Evolutionary conservation across 106 monocot genomes (phyloP).

Genomic region (Chionographis japonica): DNA sequence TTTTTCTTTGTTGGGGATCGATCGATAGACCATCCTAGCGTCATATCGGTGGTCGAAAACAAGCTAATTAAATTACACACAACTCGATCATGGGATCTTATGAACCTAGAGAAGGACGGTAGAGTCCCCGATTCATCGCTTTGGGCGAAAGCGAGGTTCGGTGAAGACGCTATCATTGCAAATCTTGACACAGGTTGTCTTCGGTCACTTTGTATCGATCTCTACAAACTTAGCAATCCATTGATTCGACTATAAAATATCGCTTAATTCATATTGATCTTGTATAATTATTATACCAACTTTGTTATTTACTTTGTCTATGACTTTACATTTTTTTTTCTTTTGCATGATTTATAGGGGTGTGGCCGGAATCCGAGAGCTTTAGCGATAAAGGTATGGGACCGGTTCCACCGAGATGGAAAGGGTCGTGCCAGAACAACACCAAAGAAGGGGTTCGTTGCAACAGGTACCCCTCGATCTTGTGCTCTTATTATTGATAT

Average conservation of each 20-base stretch:
- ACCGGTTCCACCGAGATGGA: conserved; percentile 13
- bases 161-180: conserved; percentile 33
- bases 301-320: no score
- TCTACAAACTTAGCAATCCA: not conserved
- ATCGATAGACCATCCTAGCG: conserved; percentile 13
- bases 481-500: not conserved
- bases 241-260: not conserved
- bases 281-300: no score
- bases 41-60: conserved; percentile 27
- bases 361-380: conserved; percentile 29
- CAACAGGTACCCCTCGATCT: conserved; percentile 21
- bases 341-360: not conserved
- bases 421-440: conserved; percentile 14
- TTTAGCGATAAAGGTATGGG: conserved; percentile 5
- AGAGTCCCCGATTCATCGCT: conserved; percentile 12
- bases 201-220: not conserved
- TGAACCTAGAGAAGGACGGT: conserved; percentile 22
- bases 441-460: conserved; percentile 13
- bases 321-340: not conserved
- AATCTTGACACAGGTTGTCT: conserved; percentile 21
- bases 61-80: conserved; percentile 33
- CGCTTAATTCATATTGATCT: no score
- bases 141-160: conserved; percentile 30
- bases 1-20: not conserved
- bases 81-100: conserved; percentile 37